Base-by-base conservation (phyloP, 306 rosid genomes). In the Prunus armeniaca region DNA sequence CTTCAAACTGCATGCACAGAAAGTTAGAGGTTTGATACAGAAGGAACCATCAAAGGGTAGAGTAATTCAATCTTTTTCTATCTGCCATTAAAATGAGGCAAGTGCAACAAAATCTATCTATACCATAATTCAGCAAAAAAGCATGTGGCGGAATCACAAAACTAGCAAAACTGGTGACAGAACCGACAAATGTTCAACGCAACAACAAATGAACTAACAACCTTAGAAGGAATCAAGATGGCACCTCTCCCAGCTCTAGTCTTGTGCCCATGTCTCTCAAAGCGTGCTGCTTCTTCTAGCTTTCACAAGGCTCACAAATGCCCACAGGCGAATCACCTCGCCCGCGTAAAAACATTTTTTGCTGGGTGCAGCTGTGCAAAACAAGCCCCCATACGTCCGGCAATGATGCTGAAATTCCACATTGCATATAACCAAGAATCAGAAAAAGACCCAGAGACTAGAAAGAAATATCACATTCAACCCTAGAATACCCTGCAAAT, bases 251-350 rank as follows among this genome's bases (percentile, higher is more conserved):
- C 90, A 75, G 84, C 52, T 82, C 91, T 80, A 72, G 67, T 79
- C 79, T 80, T 88, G 85, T 89, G 91, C 71, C 97, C 97, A 50
- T 89, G 88, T 78, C 97, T 45, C 88, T 92, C 99, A 55, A 88
- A 90, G 49, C 97, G 90, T 30, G 93, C 92, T 28, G 97, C 98
- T 83, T 95, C 98, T 85, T 95, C 98, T 67, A 92, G 87, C 84
- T 83, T 95, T 92, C 92, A 83, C 98, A 95, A 77, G 98, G 92
- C 63, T 90, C 97, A 73, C 99, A 95, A 20, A 92, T 87, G 28
- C 99, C 93, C 51, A 95, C 99, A 66, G 96, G 92, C 0, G 92
- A 90, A 89, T 92, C 99, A 56, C 99, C 97, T 86, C 92, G 99
- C 55, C 99, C 97, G 4, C 97, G 96, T 69, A 95, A 86, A 83